phyloP scores from a whole-genome alignment of 768 basidiomycete genomes.

The Collybia nuda region DNA sequence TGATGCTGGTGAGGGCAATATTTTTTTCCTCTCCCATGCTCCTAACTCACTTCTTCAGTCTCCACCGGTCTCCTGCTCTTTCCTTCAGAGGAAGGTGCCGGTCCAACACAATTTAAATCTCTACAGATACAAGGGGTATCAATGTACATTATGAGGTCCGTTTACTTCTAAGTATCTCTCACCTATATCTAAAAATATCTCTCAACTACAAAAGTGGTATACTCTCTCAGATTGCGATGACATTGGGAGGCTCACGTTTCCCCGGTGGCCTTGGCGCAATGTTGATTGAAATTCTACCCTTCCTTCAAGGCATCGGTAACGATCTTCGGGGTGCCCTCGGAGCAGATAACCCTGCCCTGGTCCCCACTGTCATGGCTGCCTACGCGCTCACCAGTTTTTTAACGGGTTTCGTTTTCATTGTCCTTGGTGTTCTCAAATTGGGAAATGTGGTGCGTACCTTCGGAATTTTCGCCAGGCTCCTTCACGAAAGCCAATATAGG shows the following conservation, averaged over 20 bases:
- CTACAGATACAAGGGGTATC: conserved; percentile 22
- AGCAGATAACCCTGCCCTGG: conserved; percentile 16
- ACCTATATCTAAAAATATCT: neutral
- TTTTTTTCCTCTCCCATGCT: neutral
- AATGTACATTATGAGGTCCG: conserved; percentile 21
- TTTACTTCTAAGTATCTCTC: neutral
- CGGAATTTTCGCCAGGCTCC: neutral
- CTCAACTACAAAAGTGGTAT: conserved; percentile 8
- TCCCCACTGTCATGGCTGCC: conserved; percentile 24
- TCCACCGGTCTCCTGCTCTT: conserved; percentile 20
- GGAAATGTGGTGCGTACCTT: conserved; percentile 15
- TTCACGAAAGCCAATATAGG: conserved; percentile 8
- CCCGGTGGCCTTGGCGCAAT: conserved; percentile 19
- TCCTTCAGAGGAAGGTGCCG: conserved; percentile 11
- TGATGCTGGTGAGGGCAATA: conserved; percentile 8
- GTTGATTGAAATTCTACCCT: conserved; percentile 23
- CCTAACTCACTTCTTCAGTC: conserved; percentile 7
- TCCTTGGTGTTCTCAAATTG: conserved; percentile 18
- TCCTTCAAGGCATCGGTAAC: conserved; percentile 16
- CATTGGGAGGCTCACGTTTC: conserved; percentile 22
- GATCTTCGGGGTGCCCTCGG: conserved; percentile 19
- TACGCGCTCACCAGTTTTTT: conserved; percentile 21
- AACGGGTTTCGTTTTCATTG: conserved; percentile 16
- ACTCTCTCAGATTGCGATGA: conserved; percentile 17
- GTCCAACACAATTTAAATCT: conserved; percentile 8